Evolutionary conservation across 192 early-diverging fungal species (phyloP), one percentile per base, ranked within the genome.

Genomic region (Backusella circina): DNA sequence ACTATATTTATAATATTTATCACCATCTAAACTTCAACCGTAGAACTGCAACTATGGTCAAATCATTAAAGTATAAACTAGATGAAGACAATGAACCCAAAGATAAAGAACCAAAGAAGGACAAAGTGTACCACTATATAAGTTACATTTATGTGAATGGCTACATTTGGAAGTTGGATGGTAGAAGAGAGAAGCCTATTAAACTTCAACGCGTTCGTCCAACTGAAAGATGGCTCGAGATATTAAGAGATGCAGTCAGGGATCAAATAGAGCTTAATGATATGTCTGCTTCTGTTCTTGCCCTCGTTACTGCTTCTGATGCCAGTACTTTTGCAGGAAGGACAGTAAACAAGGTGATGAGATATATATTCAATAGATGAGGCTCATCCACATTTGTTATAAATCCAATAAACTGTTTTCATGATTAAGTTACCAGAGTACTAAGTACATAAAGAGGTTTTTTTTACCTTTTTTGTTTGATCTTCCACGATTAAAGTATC

Each of bases 111-210:
- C 16, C 4, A 47, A 47, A 47, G 18, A 47, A 3, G 5, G 18
- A 47, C 44, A 47, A 47, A 47, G 18, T 18, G 6, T 71, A 30
- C 30, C 69, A 71, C 8, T 50, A 30, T 50, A 28, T 71, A 26
- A 31, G 38, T 10, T 71, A 71, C 21, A 71, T 71, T 15, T 39
- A 71, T 12, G 31, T 31, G 7, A 26, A 71, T 44, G 16, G 8
- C 13, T 18, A 44, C 31, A 26, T 71, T 30, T 71, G 69, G 41
- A 39, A 71, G 31, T 26, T 71, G 26, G 69, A 71, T 30, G 69
- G 41, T 1, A 26, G 23, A 18, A 50, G 41, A 13, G 33, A 23
- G n/a, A 8, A 37, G 0, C 69, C 69, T 30, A 30, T 71, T 18
- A 71, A 47, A 50, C n/a, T 71, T 3, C 38, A 23, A 28, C 54